Base-by-base conservation (phyloP, 345 rosid species). In the Eutrema heterophyllum region DNA sequence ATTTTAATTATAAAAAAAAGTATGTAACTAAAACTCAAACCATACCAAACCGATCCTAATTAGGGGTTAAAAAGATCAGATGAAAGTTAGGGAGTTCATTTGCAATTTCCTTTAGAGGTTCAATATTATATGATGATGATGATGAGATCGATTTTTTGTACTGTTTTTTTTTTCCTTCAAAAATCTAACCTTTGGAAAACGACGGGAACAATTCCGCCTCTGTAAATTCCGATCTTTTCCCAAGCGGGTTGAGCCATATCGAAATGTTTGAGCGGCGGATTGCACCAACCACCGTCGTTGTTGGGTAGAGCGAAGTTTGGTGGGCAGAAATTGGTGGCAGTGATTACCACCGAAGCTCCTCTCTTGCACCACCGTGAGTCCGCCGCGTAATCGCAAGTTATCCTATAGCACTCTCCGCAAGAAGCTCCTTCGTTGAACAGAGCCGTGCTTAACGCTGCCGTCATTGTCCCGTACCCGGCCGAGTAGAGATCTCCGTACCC, bases 171-270 rank as follows among this genome's bases (percentile, higher is more conserved):
- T 21, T 21, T 21, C 1, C 24, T 21, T 21, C 24, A 39, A 41
- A 35, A 2, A 14, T 62, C 53, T 63, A 14, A 90, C 97, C 93
- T 91, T 73, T 86, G 94, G 79, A 80, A 91, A 46, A 86, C 24
- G 67, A 94, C 91, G 36, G 98, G 98, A 10, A 94, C 84, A 36
- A 94, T 94, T 5, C 98, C 98, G 2, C 96, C 97, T 21, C 82
- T 64, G 52, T 91, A 91, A 46, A 89, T 87, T 2, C 91, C 98
- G 35, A 94, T 94, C 80, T 88, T 85, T 80, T 88, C 83, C 97
- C 96, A 91, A 46, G 93, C 96, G 1, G 98, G 97, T 74, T 91
- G 89, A 3, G 97, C 94, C 96, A 94, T 91, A 51, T 94, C 98
- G 32, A 94, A 94, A 68, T 94, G 98, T 74, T 89, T 85, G 44